Base-by-base conservation (phyloP, 805 yeast species). In the Kodamaea restingae region DNA sequence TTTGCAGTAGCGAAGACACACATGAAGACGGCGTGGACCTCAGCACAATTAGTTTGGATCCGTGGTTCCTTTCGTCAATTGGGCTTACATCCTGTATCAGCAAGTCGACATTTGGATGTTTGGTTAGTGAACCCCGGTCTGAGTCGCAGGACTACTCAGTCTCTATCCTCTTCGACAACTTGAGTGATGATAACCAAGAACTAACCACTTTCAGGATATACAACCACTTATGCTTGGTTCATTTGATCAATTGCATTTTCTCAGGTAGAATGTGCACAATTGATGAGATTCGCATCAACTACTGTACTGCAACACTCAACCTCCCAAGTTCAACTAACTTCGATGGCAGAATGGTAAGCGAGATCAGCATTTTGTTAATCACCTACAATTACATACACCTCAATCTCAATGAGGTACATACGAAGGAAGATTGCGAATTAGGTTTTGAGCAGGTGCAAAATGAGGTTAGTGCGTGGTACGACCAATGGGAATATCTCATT, bases 311-410 rank as follows among this genome's bases (percentile, higher is more conserved):
- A 15, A 73, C 82, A 1, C 60, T 81, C 35, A 76, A 78, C 28
- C 58, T 77, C 27, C 67, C 80, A 4, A 65, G 75, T 25, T 76
- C 88, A 2, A 81, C 88, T 4, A 82, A 83, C 51, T 85, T 84
- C 55, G 95, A 85, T 54, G 87, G 85, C n/a, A 61, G 93, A 42
- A 82, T 85, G 78, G 81, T 84, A 6, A 81, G 88, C 29, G 95
- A 85, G 56, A 77, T 83, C 36, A 74, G 80, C 14, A 67, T 83
- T 8, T 76, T 81, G 39, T 55, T 75, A 12, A 68, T 78, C 9
- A 67, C 80, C 0, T 82, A 82, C 58, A 74, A 75, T 41, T 81
- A 68, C 54, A 61, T 80, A 15, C 81, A 80, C 38, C 43, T 52
- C 9, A 61, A 39, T 28, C 20, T 39, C 9, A 34, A 39, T 15